Conservation (phyloP, 2,329 filamentous ascomycete species). For the Chrysoporthe austroafricana region DNA sequence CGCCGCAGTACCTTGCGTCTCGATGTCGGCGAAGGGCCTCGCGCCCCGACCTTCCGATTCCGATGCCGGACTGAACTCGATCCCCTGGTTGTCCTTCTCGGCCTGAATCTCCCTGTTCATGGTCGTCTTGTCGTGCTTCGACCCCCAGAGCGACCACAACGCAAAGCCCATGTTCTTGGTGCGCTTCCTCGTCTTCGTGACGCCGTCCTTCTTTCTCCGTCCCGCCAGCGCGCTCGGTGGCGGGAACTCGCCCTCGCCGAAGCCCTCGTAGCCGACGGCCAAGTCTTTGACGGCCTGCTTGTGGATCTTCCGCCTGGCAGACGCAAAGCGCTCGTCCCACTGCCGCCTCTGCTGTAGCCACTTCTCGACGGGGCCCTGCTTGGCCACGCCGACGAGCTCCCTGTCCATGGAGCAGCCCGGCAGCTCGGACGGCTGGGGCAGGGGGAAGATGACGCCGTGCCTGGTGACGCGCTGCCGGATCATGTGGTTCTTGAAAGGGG, state of each 20-base stretch:
- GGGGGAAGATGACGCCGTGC: slow-evolving; percentile 72
- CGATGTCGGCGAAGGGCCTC: slow-evolving; percentile 45
- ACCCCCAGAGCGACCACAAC: slow-evolving; percentile 87
- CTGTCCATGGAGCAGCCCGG: slow-evolving; percentile 65
- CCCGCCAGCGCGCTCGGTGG: slow-evolving; percentile 84
- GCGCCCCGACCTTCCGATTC: slow-evolving; percentile 49
- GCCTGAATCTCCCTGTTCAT: slow-evolving; percentile 62
- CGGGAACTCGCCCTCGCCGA: slow-evolving; percentile 73
- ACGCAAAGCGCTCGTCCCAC: slow-evolving; percentile 75
- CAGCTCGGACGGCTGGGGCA: slow-evolving; percentile 68
- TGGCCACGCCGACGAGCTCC: slow-evolving; percentile 75
- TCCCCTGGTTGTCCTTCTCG: slow-evolving; percentile 40
- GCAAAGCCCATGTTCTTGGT: slow-evolving; percentile 73
- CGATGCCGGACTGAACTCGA: slow-evolving; percentile 41
- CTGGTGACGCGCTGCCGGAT: slow-evolving; percentile 85
- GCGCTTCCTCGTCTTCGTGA: slow-evolving; percentile 56
- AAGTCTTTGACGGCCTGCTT: slow-evolving; percentile 75
- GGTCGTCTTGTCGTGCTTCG: slow-evolving; percentile 81
- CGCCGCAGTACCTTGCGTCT: slow-evolving; percentile 41
- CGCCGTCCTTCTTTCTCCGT: slow-evolving; percentile 56
- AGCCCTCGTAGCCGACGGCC: slow-evolving; percentile 70
- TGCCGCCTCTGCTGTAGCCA: slow-evolving; percentile 77
- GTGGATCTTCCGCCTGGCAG: slow-evolving; percentile 71
- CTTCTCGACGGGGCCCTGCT: slow-evolving; percentile 76
- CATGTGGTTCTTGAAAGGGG: slow-evolving; percentile 82